phyloP scores from a whole-genome alignment of 139 green algal species.

The Chlamydomonas incerta region DNA sequence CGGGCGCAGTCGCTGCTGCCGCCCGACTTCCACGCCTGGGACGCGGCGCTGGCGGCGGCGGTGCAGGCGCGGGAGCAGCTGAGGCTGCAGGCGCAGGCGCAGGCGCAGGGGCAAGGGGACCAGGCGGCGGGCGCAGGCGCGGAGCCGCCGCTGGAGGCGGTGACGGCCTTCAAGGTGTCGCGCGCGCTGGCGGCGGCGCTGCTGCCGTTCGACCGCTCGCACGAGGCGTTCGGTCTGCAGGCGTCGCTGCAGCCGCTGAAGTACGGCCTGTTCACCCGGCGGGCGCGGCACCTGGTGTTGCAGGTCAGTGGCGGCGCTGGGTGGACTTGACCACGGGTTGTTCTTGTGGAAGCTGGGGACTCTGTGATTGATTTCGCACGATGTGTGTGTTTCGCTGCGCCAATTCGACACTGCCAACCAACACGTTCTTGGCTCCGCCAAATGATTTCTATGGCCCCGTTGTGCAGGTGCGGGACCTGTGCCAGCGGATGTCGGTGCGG shows the following conservation, averaged over 20 bases:
- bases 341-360: too few relatives aligned
- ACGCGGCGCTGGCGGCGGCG: conserved; percentile 10
- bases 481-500: conserved; percentile 26
- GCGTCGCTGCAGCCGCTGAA: conserved; percentile 50
- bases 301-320: conserved; percentile 15
- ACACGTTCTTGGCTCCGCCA: too few relatives aligned
- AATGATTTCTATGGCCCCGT: too few relatives aligned
- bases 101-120: neutral
- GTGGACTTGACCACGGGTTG: too few relatives aligned
- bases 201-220: neutral
- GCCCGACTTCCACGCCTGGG: conserved; percentile 9
- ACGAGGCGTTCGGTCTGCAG: conserved; percentile 14
- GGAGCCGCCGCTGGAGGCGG: neutral
- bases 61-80: conserved; percentile 3
- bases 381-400: too few relatives aligned
- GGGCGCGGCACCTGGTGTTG: conserved; percentile 38
- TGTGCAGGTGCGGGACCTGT: conserved; percentile 28
- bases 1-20: conserved; percentile 12
- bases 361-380: too few relatives aligned
- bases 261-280: conserved; percentile 23
- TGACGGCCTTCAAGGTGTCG: conserved; percentile 41
- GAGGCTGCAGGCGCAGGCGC: neutral
- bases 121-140: too few relatives aligned
- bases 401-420: too few relatives aligned
- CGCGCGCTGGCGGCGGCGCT: conserved; percentile 34